Base-by-base conservation (phyloP, 805 yeast species). In the Saccharomycopsis synnaedendra region DNA sequence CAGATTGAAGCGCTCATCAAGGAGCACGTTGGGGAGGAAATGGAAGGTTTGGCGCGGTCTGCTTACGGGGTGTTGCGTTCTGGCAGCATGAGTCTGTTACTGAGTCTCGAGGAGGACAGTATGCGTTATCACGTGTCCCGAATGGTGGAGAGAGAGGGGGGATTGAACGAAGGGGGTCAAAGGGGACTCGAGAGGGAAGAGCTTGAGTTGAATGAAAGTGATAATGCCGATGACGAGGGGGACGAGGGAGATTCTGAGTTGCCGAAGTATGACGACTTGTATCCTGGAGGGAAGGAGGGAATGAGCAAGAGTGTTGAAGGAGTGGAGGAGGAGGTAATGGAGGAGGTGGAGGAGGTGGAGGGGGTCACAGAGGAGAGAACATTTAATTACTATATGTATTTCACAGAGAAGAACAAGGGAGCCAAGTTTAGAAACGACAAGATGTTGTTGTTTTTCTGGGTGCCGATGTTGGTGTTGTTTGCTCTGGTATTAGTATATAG, bases 401-500 rank as follows among this genome's bases (percentile, higher is more conserved):
- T 51, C 32, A 37, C 32, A 1, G 53, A 49, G 27, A 60, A 55
- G 49, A 51, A 55, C n/a, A 53, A 69, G 52, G 68, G 68, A 51
- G 68, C 67, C 55, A 70, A 69, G 44, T 66, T 75, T 49, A 66
- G 65, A 56, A 83, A 86, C 57, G 97, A 89, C 64, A 82, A 77
- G 58, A 82, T 87, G 85, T 69, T 89, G 54, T 66, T 86, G 52
- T 85, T 89, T 61, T 88, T 89, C 72, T 89, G 97, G 97, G 65
- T 88, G 49, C 97, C 97, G 9, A 72, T 85, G 37, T 65, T 86
- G 45, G 56, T 81, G 27, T 60, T 85, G 33, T 63, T 80, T 11
- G 65, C 78, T 3, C 64, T 78, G 5, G 68, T 71, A 55, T 67
- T 74, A 46, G 61, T 73, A 3, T 53, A 67, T 32, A 59, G 60